Percentiles rank a stretch among this genome's conserved stretches.
Conservation (phyloP, 140 eudicot species). For the Bidens hawaiensis region DNA sequence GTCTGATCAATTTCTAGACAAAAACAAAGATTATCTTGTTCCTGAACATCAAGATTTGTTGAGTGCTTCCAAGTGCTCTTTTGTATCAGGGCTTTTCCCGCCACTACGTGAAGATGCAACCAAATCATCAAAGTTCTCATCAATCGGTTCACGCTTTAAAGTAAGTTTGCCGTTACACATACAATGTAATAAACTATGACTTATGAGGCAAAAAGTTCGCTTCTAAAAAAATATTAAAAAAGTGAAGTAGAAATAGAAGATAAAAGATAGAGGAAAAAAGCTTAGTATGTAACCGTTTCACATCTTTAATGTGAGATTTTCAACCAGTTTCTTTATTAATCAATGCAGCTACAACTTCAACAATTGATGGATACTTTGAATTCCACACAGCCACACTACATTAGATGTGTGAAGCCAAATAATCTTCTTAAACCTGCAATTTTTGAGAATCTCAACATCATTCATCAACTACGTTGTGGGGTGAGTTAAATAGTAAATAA, state of each 20-base stretch:
- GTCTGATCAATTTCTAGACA: constrained; percentile 84
- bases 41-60: constrained; percentile 97
- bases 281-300: background rate
- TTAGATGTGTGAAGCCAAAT: constrained; percentile 98
- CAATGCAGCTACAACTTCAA: constrained; percentile 79
- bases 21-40: constrained; percentile 92
- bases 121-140: too few relatives aligned
- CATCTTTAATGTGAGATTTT: constrained; percentile 6
- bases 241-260: background rate
- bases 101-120: constrained; percentile 54
- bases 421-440: constrained; percentile 80
- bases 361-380: constrained; percentile 91
- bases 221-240: background rate
- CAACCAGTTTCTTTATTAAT: constrained; percentile 14
- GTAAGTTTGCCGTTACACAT: constrained; percentile 20
- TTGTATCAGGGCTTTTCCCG: constrained; percentile 86
- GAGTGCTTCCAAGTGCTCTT: constrained; percentile 85
- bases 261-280: constrained; percentile 3
- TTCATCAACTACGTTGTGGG: constrained; percentile 98
- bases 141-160: too few relatives aligned
- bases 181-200: background rate
- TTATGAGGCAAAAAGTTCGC: background rate
- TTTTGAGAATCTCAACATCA: constrained; percentile 83
- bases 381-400: constrained; percentile 91
- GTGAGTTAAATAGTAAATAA: too few relatives aligned